A percentile compares a stretch with the other conserved stretches of the same genome.
These are phyloP conservation scores for Groenewaldozyma tartarivorans DNA, from an alignment of 805 yeast species.

Conservation along the genomic window DNA sequence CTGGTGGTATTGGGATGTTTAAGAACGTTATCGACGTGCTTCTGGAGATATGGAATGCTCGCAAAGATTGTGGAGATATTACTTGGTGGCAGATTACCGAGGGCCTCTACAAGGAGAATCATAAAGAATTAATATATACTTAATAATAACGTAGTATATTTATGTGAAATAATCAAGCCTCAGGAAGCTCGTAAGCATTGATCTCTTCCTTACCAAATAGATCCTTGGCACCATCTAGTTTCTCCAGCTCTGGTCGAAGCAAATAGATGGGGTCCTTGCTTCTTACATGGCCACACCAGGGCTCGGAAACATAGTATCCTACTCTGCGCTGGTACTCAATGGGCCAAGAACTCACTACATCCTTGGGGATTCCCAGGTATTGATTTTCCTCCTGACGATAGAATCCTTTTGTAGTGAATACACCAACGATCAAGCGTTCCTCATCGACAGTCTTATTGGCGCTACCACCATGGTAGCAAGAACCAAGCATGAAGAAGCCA, in stretches of 20 bases:
- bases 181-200: background rate
- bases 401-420: slow-evolving; percentile 21
- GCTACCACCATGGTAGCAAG: slow-evolving; percentile 24
- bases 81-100: slow-evolving; percentile 1
- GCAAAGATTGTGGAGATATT: background rate
- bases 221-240: background rate
- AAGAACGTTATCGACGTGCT: background rate
- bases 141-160: no score
- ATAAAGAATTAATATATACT: background rate
- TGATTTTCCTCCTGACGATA: slow-evolving; percentile 25
- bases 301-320: slow-evolving; percentile 1
- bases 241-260: background rate
- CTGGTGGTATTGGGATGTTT: slow-evolving; percentile 3
- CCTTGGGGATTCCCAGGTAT: slow-evolving; percentile 13
- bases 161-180: no score
- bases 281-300: slow-evolving; percentile 5
- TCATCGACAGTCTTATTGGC: slow-evolving; percentile 19
- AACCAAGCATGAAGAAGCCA: slow-evolving; percentile 21
- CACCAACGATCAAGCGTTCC: slow-evolving; percentile 17
- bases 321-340: background rate
- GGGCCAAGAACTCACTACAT: slow-evolving; percentile 3
- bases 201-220: background rate
- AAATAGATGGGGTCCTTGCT: slow-evolving; percentile 6
- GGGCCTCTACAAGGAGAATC: background rate
- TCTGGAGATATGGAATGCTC: background rate